phyloP scores from a whole-genome alignment of 1,139 yeast genomes.

The Blastobotrys apis region DNA sequence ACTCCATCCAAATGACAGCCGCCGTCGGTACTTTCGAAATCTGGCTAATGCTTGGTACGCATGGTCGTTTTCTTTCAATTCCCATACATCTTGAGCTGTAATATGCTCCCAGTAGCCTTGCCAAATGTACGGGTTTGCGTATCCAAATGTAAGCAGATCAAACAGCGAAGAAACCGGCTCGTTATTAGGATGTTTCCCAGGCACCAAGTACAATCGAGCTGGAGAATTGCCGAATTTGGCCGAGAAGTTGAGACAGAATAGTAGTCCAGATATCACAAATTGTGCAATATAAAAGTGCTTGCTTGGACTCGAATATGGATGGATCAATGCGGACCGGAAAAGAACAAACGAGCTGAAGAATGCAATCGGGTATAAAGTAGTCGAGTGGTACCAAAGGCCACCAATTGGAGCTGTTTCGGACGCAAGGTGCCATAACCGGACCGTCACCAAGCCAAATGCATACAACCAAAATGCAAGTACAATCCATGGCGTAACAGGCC shows the following conservation, averaged over 20 bases:
- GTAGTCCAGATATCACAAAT: conserved; percentile 38
- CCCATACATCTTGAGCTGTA: conserved; percentile 72
- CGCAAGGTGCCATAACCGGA: conserved; percentile 49
- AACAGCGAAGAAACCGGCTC: conserved; percentile 65
- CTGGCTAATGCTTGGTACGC: conserved; percentile 61
- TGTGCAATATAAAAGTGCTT: conserved; percentile 34
- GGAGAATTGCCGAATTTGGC: conserved; percentile 55
- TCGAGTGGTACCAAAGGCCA: conserved; percentile 62
- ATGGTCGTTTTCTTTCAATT: conserved; percentile 74
- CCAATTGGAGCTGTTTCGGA: conserved; percentile 29
- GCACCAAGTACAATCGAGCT: conserved; percentile 35
- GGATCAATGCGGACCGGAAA: conserved; percentile 61
- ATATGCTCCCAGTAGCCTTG: conserved; percentile 57
- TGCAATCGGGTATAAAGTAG: conserved; percentile 52
- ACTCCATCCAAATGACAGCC: conserved; percentile 47
- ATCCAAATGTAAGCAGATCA: conserved; percentile 60
- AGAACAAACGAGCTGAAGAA: conserved; percentile 51
- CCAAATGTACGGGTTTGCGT: conserved; percentile 72
- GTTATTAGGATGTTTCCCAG: conserved; percentile 59
- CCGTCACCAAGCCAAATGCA: conserved; percentile 45
- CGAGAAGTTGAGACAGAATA: conserved; percentile 52
- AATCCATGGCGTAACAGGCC: conserved; percentile 10
- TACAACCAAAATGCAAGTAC: conserved; percentile 49
- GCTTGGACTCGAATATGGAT: conserved; percentile 38
- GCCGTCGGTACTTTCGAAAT: conserved; percentile 44